These are phyloP conservation scores for Pseudonitzschia pungens DNA, from an alignment of 108 stramenopile species.

Conservation along the genomic window DNA sequence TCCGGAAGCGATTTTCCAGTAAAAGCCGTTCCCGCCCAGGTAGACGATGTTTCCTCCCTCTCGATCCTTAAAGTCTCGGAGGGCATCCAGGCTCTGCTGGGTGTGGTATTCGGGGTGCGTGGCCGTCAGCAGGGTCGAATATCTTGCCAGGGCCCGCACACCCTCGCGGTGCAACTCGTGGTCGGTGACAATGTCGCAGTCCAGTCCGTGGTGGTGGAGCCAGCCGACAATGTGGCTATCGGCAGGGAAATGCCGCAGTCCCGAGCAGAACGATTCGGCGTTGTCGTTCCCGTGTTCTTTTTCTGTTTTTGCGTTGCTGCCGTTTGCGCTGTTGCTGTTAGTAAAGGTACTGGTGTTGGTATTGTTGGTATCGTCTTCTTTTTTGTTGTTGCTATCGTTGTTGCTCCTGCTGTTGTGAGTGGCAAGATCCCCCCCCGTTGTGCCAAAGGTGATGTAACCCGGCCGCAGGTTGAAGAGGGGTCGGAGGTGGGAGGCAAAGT, in stretches of 20 bases:
- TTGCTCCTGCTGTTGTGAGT: not conserved
- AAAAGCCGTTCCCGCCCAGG: conserved; percentile 43
- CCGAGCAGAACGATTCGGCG: conserved; percentile 19
- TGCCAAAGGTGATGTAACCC: conserved; percentile 32
- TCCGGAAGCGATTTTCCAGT: conserved; percentile 28
- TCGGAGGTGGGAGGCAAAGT: conserved; percentile 24
- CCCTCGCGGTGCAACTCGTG: conserved; percentile 35
- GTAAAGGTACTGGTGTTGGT: no score
- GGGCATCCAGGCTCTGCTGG: conserved; percentile 19
- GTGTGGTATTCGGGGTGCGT: conserved; percentile 41
- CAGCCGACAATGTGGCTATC: conserved; percentile 31
- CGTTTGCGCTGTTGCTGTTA: not conserved
- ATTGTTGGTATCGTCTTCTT: not conserved
- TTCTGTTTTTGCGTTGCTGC: not conserved
- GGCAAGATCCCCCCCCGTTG: not conserved
- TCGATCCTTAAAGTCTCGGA: conserved; percentile 21
- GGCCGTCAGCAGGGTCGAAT: conserved; percentile 23
- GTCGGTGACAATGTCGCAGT: conserved; percentile 34
- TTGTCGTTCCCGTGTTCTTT: not conserved
- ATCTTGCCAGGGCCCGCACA: conserved; percentile 6
- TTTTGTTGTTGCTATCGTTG: not conserved
- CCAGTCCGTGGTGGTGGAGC: conserved; percentile 15
- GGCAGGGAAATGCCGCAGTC: conserved; percentile 37
- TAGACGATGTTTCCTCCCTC: conserved; percentile 24
- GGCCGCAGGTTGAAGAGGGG: conserved; percentile 40